These are phyloP conservation scores for Galerina marginata DNA, from an alignment of 768 basidiomycete species.

Conservation along the genomic window DNA sequence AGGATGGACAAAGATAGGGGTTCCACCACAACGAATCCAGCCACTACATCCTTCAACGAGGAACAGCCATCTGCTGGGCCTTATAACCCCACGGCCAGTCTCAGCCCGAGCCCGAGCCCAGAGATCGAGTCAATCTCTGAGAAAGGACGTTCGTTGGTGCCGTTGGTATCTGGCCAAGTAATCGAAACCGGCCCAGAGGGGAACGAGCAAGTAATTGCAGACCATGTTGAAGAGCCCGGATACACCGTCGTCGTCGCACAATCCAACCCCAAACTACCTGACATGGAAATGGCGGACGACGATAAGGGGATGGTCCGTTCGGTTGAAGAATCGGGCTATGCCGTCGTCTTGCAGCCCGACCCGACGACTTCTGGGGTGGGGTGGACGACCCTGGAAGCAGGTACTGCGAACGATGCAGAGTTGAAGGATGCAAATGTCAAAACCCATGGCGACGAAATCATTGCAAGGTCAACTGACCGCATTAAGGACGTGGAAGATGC, in stretches of 20 bases:
- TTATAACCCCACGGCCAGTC: neutral
- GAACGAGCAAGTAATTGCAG: neutral
- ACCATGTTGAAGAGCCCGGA: constrained; percentile 13
- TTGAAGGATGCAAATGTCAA: neutral
- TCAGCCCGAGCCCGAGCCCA: neutral
- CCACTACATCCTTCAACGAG: neutral
- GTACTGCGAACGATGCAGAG: neutral
- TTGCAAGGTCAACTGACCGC: neutral
- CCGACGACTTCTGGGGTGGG: constrained; percentile 12
- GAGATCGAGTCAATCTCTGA: constrained; percentile 4
- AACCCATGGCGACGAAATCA: neutral
- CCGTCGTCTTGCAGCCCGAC: constrained; percentile 5
- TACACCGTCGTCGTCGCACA: constrained; percentile 16
- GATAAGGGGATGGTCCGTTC: neutral
- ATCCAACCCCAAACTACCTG: neutral
- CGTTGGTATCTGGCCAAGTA: neutral
- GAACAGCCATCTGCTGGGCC: constrained; percentile 1
- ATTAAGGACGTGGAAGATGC: constrained; percentile 9
- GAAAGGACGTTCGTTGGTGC: neutral
- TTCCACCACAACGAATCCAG: neutral
- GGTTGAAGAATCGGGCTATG: neutral
- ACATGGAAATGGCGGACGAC: neutral
- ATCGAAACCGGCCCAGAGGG: neutral
- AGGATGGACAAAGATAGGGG: constrained; percentile 11
- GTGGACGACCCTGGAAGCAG: constrained; percentile 17